Evolutionary conservation across 306 rosid genomes (phyloP).

Genomic region (Argentina anserina): DNA sequence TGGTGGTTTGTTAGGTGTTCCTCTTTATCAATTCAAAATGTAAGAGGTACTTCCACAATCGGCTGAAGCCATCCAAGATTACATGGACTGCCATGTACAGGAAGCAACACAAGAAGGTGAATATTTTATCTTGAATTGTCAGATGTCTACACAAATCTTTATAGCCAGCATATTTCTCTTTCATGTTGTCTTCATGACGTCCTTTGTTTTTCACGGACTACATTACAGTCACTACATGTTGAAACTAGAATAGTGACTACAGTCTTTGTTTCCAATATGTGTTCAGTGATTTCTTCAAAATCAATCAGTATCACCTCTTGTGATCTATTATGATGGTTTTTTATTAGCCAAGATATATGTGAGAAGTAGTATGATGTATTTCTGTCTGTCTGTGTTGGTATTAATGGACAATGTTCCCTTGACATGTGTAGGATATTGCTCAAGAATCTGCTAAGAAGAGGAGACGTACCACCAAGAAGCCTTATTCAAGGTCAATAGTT

Average conservation of each 20-base stretch:
- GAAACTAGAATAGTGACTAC: too few species aligned
- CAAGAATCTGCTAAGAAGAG: conserved; percentile 76
- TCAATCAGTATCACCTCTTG: background rate
- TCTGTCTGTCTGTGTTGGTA: background rate
- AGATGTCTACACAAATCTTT: background rate
- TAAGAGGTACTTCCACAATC: conserved; percentile 71
- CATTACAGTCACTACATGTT: too few species aligned
- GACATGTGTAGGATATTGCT: conserved; percentile 48
- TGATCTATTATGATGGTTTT: background rate
- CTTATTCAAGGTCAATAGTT: conserved; percentile 67
- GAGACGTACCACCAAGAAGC: conserved; percentile 66
- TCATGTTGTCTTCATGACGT: too few species aligned
- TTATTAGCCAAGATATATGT: background rate
- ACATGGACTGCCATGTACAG: conserved; percentile 89
- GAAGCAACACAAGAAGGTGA: conserved; percentile 86
- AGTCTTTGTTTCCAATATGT: background rate
- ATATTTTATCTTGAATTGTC: background rate
- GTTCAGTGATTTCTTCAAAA: background rate
- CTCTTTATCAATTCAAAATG: conserved; percentile 77
- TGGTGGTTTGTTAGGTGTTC: conserved; percentile 47
- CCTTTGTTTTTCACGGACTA: too few species aligned
- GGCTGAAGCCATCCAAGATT: conserved; percentile 81
- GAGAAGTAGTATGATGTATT: background rate
- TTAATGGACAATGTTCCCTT: background rate
- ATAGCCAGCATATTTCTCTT: background rate